phyloP scores from a whole-genome alignment of 306 rosid species.

The Sesbania bispinosa region DNA sequence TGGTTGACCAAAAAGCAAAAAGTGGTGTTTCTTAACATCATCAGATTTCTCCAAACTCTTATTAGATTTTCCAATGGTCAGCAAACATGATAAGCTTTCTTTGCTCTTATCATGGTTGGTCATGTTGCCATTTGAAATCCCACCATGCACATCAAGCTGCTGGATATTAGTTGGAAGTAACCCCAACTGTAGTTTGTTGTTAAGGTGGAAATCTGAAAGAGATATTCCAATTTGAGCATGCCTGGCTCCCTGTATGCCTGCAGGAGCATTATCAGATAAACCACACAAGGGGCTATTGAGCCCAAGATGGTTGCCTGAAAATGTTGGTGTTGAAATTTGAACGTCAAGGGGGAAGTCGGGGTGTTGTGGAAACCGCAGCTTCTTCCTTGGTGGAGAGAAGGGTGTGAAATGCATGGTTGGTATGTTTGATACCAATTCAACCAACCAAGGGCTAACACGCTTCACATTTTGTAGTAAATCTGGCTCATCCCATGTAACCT shows the following conservation, averaged over 20 bases:
- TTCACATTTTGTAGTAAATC: conserved; percentile 95
- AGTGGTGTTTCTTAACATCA: conserved; percentile 62
- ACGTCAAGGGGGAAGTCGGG: conserved; percentile 61
- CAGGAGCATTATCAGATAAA: conserved; percentile 82
- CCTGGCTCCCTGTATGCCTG: conserved; percentile 99
- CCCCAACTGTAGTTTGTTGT: conserved; percentile 71
- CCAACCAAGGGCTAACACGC: conserved; percentile 92
- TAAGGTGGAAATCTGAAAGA: conserved; percentile 71
- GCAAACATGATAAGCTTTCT: conserved; percentile 64
- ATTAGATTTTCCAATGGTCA: conserved; percentile 60
- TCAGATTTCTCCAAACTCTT: conserved; percentile 66
- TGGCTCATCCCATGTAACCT: conserved; percentile 99
- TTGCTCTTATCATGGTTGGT: conserved; percentile 42
- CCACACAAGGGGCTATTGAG: conserved; percentile 71
- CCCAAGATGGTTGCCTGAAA: conserved; percentile 79
- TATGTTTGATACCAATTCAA: conserved; percentile 76
- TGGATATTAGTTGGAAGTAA: conserved; percentile 60
- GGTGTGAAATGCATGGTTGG: conserved; percentile 61
- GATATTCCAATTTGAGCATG: conserved; percentile 92
- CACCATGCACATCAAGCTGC: conserved; percentile 36
- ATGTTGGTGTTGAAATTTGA: conserved; percentile 53
- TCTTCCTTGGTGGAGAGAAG: conserved; percentile 83
- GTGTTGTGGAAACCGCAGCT: conserved; percentile 66
- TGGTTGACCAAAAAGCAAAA: conserved; percentile 91
- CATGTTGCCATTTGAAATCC: conserved; percentile 41